Percentiles rank a stretch among this genome's conserved stretches.
phyloP scores from a whole-genome alignment of 2,329 filamentous ascomycete species.

The Phyllosticta ampelicida region DNA sequence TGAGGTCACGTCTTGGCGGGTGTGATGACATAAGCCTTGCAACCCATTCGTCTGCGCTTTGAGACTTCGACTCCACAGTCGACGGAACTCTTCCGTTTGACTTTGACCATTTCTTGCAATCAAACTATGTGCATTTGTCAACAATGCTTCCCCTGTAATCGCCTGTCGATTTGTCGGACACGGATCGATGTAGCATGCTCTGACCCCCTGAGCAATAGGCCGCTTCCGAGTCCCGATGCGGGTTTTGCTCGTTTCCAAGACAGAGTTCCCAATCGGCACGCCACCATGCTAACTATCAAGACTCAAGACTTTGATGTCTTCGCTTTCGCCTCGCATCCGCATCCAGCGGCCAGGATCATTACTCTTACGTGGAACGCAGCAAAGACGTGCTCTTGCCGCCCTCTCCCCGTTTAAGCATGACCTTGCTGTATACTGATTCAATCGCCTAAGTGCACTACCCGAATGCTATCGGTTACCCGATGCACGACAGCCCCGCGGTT shows the following conservation, averaged over 20 bases:
- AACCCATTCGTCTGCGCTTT: conserved; percentile 2
- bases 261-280: background rate
- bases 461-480: background rate
- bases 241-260: background rate
- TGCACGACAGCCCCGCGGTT: background rate
- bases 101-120: background rate
- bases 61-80: background rate
- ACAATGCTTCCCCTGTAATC: background rate
- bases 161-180: background rate
- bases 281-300: background rate
- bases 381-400: background rate
- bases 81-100: background rate
- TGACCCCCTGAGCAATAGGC: background rate
- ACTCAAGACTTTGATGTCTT: background rate
- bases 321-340: background rate
- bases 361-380: background rate
- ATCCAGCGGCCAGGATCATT: background rate
- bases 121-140: background rate
- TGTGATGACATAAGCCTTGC: conserved; percentile 3
- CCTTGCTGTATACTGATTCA: background rate
- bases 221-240: background rate
- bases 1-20: conserved; percentile 9
- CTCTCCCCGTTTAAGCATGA: background rate
- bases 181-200: background rate
- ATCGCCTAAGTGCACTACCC: background rate